A percentile compares a stretch with the other conserved stretches of the same genome.
Evolutionary conservation across 2,329 filamentous ascomycete genomes (phyloP).

Genomic region (Xylaria multiplex): DNA sequence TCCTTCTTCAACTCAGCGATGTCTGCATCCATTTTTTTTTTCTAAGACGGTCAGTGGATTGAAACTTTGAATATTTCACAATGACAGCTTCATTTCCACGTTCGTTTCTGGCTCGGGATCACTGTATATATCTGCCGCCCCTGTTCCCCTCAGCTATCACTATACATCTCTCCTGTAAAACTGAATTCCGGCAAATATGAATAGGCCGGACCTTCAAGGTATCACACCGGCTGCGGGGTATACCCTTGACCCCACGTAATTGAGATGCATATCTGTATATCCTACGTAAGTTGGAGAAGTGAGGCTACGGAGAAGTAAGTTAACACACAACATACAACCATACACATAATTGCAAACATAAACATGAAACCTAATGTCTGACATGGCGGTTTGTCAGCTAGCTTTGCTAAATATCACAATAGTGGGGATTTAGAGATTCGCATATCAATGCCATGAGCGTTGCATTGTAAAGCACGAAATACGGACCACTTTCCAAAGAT

Average conservation of each 20-base stretch:
- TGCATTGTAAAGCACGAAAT: not conserved
- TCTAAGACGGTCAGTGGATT: not conserved
- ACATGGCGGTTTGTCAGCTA: not conserved
- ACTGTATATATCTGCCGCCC: conserved; percentile 30
- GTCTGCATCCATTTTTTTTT: conserved; percentile 49
- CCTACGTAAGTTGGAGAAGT: not conserved
- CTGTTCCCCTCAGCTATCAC: conserved; percentile 13
- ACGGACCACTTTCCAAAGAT: too few relatives aligned
- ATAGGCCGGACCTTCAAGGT: conserved; percentile 21
- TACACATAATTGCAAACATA: not conserved
- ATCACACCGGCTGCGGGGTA: conserved; percentile 40
- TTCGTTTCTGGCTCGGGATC: conserved; percentile 1
- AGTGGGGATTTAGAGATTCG: not conserved
- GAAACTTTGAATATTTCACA: not conserved
- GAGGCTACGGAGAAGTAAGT: not conserved
- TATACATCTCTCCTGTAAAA: not conserved
- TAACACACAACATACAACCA: not conserved
- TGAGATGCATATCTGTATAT: conserved; percentile 5
- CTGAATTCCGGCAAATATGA: conserved; percentile 42
- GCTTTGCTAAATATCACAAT: not conserved
- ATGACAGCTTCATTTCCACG: not conserved
- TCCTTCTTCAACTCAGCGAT: conserved; percentile 52
- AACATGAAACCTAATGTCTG: not conserved
- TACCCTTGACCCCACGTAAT: conserved; percentile 33
- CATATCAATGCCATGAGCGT: not conserved